phyloP scores from a whole-genome alignment of 2,329 filamentous ascomycete species.

The Tympanopsis confertula region DNA sequence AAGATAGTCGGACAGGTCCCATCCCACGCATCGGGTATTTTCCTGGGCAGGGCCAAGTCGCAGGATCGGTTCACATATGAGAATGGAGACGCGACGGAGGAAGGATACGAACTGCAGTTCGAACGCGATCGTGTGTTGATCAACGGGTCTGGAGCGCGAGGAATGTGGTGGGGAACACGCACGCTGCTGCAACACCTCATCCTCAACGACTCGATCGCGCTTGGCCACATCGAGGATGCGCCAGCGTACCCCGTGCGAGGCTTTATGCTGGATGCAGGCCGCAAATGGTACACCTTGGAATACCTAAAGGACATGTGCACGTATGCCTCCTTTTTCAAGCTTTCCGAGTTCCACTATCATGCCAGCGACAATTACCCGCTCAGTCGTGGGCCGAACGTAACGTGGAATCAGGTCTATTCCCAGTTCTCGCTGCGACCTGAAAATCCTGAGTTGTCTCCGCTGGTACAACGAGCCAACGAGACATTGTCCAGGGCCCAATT shows the following conservation, averaged over 20 bases:
- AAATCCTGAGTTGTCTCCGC: slow-evolving; percentile 18
- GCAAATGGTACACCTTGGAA: slow-evolving; percentile 26
- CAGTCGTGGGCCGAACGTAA: slow-evolving; percentile 20
- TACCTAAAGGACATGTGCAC: slow-evolving; percentile 30
- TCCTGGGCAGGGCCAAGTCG: slow-evolving; percentile 21
- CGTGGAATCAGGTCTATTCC: slow-evolving; percentile 19
- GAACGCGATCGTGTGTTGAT: slow-evolving; percentile 18
- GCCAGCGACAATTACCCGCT: slow-evolving; percentile 22
- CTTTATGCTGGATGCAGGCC: slow-evolving; percentile 28
- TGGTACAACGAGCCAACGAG: slow-evolving; percentile 32
- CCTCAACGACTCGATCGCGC: slow-evolving; percentile 16
- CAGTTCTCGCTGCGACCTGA: slow-evolving; percentile 21
- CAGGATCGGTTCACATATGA: slow-evolving; percentile 27
- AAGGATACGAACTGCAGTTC: slow-evolving; percentile 34
- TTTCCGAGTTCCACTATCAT: slow-evolving; percentile 25
- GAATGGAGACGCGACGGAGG: slow-evolving; percentile 30
- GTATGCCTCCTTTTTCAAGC: slow-evolving; percentile 32
- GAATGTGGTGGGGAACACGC: slow-evolving; percentile 33
- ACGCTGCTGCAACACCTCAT: slow-evolving; percentile 28
- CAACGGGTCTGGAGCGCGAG: slow-evolving; percentile 26
- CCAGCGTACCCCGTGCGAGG: slow-evolving; percentile 30
- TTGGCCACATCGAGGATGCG: slow-evolving; percentile 19
- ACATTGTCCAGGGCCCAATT: slow-evolving; percentile 31
- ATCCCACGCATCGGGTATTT: slow-evolving; percentile 22
- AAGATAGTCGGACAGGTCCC: slow-evolving; percentile 20